Conservation (phyloP, 352 stramenopile genomes). For the Thraustochytrium sp. region DNA sequence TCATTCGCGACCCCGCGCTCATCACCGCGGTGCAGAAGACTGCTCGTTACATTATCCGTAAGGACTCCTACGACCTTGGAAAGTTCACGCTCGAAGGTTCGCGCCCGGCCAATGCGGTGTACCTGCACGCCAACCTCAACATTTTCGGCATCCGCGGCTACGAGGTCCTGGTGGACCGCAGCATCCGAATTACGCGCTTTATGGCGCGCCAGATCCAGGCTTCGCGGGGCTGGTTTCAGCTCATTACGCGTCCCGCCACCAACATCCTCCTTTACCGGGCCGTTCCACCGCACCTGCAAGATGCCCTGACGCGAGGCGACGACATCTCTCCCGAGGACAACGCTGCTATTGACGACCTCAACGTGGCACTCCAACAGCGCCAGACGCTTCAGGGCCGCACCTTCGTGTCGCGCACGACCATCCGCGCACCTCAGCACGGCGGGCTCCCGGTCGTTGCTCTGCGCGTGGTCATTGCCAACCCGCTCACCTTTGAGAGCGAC, state of each 20-base stretch:
- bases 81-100: conserved; percentile 41
- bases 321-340: not conserved
- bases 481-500: conserved; percentile 30
- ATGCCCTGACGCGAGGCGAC: not conserved
- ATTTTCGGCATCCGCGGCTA: conserved; percentile 29
- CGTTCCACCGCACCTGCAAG: conserved; percentile 4
- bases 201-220: conserved; percentile 1
- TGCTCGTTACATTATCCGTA: conserved; percentile 27
- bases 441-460: not conserved
- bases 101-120: conserved; percentile 24
- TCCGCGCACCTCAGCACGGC: not conserved
- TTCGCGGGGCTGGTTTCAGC: conserved; percentile 28
- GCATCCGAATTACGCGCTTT: conserved; percentile 4
- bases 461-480: conserved; percentile 32
- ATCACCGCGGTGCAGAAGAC: conserved; percentile 20
- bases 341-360: conserved; percentile 6
- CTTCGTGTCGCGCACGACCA: conserved; percentile 30
- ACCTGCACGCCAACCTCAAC: conserved; percentile 26
- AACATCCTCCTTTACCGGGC: conserved; percentile 25
- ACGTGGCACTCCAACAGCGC: not conserved
- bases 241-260: not conserved
- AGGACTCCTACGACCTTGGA: conserved; percentile 26
- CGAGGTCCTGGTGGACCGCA: conserved; percentile 28
- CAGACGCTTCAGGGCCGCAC: conserved; percentile 22
- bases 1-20: not conserved